Conservation (phyloP, 148 eudicot genomes). For the Rhododendron molle region DNA sequence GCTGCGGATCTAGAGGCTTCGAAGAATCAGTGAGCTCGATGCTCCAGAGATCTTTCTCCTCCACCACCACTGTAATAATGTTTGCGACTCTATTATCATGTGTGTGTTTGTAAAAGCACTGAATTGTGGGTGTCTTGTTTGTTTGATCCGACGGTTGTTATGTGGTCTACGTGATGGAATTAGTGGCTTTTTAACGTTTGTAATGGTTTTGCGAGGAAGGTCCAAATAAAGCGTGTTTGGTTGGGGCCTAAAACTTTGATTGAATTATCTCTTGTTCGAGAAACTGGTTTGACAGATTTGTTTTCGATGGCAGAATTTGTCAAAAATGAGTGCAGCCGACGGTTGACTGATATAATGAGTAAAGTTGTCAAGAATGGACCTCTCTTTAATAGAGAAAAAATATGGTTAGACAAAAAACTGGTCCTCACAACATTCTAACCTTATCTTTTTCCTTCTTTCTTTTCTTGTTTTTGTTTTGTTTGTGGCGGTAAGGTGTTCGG, state of each 20-base stretch:
- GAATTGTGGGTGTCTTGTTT: neutral
- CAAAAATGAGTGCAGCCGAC: neutral
- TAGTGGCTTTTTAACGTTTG: neutral
- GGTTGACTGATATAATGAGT: neutral
- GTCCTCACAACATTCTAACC: too few species aligned
- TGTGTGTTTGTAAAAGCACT: too few species aligned
- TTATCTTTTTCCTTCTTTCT: too few species aligned
- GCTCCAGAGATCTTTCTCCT: too few species aligned
- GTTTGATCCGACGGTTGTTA: neutral
- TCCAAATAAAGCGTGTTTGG: neutral
- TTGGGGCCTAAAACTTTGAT: neutral
- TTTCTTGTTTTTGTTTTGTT: too few species aligned
- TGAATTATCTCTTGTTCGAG: neutral
- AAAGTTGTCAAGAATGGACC: too few species aligned
- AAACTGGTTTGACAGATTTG: neutral
- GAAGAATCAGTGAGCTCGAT: neutral
- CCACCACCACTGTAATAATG: too few species aligned
- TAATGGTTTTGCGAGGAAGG: too few species aligned
- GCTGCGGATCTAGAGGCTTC: slow-evolving; percentile 17
- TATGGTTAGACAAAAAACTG: too few species aligned
- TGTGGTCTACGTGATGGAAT: neutral
- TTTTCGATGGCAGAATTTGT: neutral
- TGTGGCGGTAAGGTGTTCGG: too few species aligned
- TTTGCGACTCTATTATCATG: too few species aligned
- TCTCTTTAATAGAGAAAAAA: too few species aligned